Base-by-base conservation (phyloP, 129 eudicot species). In the Solidago caesia region DNA sequence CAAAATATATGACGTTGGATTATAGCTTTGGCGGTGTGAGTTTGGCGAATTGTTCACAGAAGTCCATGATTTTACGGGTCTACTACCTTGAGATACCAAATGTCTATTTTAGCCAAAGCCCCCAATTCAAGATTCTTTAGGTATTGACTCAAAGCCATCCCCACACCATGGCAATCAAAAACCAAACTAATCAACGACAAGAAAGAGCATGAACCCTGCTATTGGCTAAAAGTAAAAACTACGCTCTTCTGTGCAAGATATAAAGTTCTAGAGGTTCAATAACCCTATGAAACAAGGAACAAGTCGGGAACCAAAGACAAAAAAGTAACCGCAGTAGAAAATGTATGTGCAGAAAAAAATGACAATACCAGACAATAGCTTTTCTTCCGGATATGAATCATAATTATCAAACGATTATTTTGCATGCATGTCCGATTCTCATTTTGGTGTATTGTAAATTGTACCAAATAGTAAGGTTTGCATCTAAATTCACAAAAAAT, bases 401-500 rank as follows among this genome's bases (percentile, higher is more conserved):
- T 44, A 26, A 15, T n/a, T 15, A 8, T 16, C 67, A 12, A 27
- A 10, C 7, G 8, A 16, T 56, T 25, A 56, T 56, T 25, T 16
- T 56, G 0, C 21, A 15, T 56, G 29, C 27, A 56, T n/a, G 61
- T 56, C 61, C 61, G 7, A 56, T 56, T 55, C 66, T 57, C 25
- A 0, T 2, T 71, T 72, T 72, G 47, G 67, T 9, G 66, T 71
- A 57, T 67, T 27, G 21, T 41, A 73, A 26, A 44, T 59, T 12
- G 68, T 72, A 73, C 77, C 68, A 73, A 44, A 25, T 45, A 26
- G 67, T 58, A 58, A 11, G 13, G 25, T 21, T 59, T 44, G 14
- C 44, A 39, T 59, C 67, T 59, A 73, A 45, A 60, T 45, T 27
- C 68, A 55, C 61, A 58, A 59, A 29, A 58, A 59, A 58, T 57